phyloP scores from a whole-genome alignment of 2,329 filamentous ascomycete species.

The Zymoseptoria tritici region DNA sequence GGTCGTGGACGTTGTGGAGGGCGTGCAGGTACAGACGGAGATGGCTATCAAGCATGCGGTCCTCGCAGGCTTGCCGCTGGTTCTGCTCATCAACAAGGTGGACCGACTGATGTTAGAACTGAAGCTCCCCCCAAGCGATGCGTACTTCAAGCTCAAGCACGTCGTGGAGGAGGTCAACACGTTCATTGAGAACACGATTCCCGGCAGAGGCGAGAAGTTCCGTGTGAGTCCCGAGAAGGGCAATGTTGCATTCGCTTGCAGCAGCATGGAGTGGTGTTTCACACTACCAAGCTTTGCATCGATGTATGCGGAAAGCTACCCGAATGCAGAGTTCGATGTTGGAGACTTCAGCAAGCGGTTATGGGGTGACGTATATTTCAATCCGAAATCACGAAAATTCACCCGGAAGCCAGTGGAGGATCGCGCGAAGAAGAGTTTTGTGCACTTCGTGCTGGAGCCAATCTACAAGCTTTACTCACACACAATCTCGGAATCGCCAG shows the following conservation, averaged over 20 bases:
- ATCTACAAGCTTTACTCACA: conserved; percentile 97
- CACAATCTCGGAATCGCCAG: conserved; percentile 82
- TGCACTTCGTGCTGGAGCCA: conserved; percentile 90
- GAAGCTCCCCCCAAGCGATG: conserved; percentile 86
- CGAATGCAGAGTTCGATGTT: conserved; percentile 51
- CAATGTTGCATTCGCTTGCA: conserved; percentile 95
- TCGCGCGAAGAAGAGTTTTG: conserved; percentile 74
- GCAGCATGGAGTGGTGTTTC: conserved; percentile 93
- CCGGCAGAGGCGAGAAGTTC: conserved; percentile 68
- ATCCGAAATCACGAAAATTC: conserved; percentile 82
- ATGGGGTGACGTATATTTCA: conserved; percentile 97
- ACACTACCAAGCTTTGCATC: conserved; percentile 88
- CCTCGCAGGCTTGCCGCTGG: conserved; percentile 79
- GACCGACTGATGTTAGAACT: conserved; percentile 90
- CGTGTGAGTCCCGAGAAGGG: conserved; percentile 92
- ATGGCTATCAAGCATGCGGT: conserved; percentile 95
- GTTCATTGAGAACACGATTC: conserved; percentile 78
- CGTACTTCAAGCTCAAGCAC: conserved; percentile 98
- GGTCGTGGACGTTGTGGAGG: conserved; percentile 93
- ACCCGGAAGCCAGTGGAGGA: conserved; percentile 81
- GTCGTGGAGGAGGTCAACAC: conserved; percentile 99
- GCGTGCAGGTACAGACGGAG: conserved; percentile 97
- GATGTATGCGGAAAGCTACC: conserved; percentile 88
- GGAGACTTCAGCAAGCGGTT: conserved; percentile 76
- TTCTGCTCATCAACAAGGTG: conserved; percentile 93